phyloP scores from a whole-genome alignment of 23 red algal genomes.

The Chondrus crispus region DNA sequence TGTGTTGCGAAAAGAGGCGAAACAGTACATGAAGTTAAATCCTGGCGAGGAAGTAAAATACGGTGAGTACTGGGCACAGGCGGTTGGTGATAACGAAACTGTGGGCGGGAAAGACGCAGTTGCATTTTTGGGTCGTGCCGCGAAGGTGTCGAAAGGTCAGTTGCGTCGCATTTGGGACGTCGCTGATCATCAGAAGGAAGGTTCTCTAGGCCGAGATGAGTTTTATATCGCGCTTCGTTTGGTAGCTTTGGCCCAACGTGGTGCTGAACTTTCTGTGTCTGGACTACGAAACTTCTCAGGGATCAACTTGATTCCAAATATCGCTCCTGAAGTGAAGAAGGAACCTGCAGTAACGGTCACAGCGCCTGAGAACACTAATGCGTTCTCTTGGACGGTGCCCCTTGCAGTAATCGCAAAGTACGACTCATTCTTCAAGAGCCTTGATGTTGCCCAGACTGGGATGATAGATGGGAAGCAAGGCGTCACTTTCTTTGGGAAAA shows the following conservation, averaged over 20 bases:
- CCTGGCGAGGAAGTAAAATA: slow-evolving; percentile 65
- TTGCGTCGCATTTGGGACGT: slow-evolving; percentile 85
- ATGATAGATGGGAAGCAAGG: slow-evolving; percentile 57
- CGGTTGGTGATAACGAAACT: slow-evolving; percentile 38
- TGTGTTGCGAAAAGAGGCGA: slow-evolving; percentile 16
- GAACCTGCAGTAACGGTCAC: background rate
- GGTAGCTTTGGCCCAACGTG: slow-evolving; percentile 88
- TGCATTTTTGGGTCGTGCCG: slow-evolving; percentile 63
- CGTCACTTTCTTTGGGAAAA: slow-evolving; percentile 68
- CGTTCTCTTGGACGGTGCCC: slow-evolving; percentile 67
- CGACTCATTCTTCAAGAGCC: slow-evolving; percentile 62
- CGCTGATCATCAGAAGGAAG: slow-evolving; percentile 78
- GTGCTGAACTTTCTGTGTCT: slow-evolving; percentile 75
- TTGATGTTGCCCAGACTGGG: slow-evolving; percentile 26
- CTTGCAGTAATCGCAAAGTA: slow-evolving; percentile 60
- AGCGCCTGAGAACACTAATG: background rate
- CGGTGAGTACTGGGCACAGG: slow-evolving; percentile 66
- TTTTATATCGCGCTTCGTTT: slow-evolving; percentile 97
- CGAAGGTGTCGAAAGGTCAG: slow-evolving; percentile 63
- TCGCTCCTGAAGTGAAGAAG: slow-evolving; percentile 46
- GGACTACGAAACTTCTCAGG: slow-evolving; percentile 89
- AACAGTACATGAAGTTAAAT: slow-evolving; percentile 70
- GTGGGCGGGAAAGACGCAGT: slow-evolving; percentile 59
- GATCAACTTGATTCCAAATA: slow-evolving; percentile 84
- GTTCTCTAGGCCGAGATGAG: slow-evolving; percentile 64